Evolutionary conservation across 169 alveolate species (phyloP), one percentile per base, ranked within the genome.

Genomic region (Plasmodium knowlesi): DNA sequence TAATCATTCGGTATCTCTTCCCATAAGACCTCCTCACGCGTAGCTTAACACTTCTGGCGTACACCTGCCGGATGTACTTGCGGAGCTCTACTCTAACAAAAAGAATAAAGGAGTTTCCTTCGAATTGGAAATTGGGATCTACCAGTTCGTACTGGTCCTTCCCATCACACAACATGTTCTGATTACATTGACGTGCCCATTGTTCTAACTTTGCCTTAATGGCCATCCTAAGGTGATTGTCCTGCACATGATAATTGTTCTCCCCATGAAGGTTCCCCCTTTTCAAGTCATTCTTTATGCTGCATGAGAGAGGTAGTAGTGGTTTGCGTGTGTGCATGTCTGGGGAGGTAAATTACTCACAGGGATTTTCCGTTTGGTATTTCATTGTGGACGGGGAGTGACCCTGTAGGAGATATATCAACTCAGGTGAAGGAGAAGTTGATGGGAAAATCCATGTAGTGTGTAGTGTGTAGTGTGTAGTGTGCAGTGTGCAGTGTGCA

Each of bases 1-100:
- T 73, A 3, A 41, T 25, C n/a, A 16, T 50, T 5, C 34, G 73
- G 80, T 85, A 85, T 14, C 12, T 74, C 41, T 74, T 74, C 14
- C 93, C 93, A 85, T 37, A 85, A 12, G 9, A 22, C 1, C 78
- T 85, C 41, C 67, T 85, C 30, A 83, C 61, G n/a, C 25, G 25
- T 16, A 85, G 50, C 4, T 73, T 0, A 9, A 85, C 37, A 53
- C 25, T 10, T 32, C 74, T 85, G 41, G 41, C 50, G 30, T 74
- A 54, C 19, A 85, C 84, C 74, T 73, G 41, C 14, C 34, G 1
- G 34, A 85, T 37, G 28, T 85, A 46, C 1, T 53, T 67, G 5
- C 78, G 41, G 41, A 85, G 28, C 25, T 22, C 32, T 19, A 4
- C 41, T n/a, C 61, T 85, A 9, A 85, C 50, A 70, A 85, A 25